These are phyloP conservation scores for Gynandropsis gynandra DNA, from an alignment of 345 rosid species.

Conservation along the genomic window DNA sequence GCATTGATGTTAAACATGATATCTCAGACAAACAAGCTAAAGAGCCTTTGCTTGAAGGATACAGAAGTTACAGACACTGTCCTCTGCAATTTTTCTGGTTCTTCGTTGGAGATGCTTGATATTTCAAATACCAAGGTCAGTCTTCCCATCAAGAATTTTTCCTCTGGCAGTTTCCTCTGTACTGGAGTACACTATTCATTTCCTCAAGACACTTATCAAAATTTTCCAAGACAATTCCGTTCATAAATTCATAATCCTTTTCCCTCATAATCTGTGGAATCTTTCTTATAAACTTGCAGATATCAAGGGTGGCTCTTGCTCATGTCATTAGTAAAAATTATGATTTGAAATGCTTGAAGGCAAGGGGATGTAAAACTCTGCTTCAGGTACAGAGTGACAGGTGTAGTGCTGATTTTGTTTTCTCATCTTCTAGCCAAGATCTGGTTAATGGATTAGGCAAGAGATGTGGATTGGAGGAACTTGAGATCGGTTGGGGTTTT, in stretches of 20 bases:
- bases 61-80: constrained; percentile 49
- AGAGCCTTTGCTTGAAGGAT: constrained; percentile 60
- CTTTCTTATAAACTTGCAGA: constrained; percentile 35
- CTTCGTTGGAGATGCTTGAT: constrained; percentile 68
- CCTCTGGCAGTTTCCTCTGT: not conserved
- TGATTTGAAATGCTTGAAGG: constrained; percentile 51
- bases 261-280: constrained; percentile 6
- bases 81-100: constrained; percentile 50
- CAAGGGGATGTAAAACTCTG: constrained; percentile 61
- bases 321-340: constrained; percentile 42
- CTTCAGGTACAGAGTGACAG: constrained; percentile 26
- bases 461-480: constrained; percentile 45
- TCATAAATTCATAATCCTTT: not conserved
- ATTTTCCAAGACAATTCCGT: not conserved
- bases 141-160: constrained; percentile 10
- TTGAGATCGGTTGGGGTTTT: constrained; percentile 75
- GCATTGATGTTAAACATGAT: constrained; percentile 40
- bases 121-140: constrained; percentile 67
- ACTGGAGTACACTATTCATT: not conserved
- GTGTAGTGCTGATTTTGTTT: constrained; percentile 21
- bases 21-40: constrained; percentile 38
- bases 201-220: not conserved
- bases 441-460: constrained; percentile 34
- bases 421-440: constrained; percentile 24
- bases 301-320: constrained; percentile 49